Evolutionary conservation across 2,329 filamentous ascomycete species (phyloP).

Genomic region (Boeremia lycopersici): DNA sequence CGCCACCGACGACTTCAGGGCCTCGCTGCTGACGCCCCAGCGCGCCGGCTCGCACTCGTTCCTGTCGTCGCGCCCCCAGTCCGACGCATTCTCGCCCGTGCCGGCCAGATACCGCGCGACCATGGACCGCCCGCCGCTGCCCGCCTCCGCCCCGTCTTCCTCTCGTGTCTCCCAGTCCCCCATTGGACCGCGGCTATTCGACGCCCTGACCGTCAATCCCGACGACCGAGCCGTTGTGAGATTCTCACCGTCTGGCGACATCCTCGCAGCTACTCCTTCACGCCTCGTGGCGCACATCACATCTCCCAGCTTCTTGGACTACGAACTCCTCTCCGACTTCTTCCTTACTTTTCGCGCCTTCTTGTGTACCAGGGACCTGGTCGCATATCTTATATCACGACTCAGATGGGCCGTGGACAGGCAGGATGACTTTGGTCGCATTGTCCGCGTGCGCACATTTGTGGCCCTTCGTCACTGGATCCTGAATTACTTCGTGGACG

Average conservation of each 20-base stretch:
- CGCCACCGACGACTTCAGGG: constrained; percentile 70
- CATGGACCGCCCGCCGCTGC: constrained; percentile 44
- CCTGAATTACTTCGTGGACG: constrained; percentile 94
- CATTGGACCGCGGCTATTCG: constrained; percentile 74
- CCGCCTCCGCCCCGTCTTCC: constrained; percentile 42
- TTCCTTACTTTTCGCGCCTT: constrained; percentile 95
- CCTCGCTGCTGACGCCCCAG: constrained; percentile 60
- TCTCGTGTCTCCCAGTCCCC: constrained; percentile 46
- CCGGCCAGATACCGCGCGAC: constrained; percentile 42
- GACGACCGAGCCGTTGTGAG: constrained; percentile 83
- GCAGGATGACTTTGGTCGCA: constrained; percentile 81
- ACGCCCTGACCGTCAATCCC: constrained; percentile 78
- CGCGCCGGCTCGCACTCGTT: constrained; percentile 44
- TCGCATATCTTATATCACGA: constrained; percentile 83
- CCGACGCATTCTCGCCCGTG: constrained; percentile 46
- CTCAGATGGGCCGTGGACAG: constrained; percentile 84
- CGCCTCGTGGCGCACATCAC: constrained; percentile 95
- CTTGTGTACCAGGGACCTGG: constrained; percentile 74
- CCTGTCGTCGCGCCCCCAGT: constrained; percentile 44
- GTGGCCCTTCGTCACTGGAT: constrained; percentile 97
- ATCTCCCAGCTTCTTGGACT: constrained; percentile 93
- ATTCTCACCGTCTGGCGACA: constrained; percentile 75
- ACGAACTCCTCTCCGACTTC: constrained; percentile 95
- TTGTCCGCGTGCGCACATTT: constrained; percentile 95
- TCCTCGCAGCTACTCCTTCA: constrained; percentile 87